Evolutionary conservation across 805 yeast genomes (phyloP), one percentile per base, ranked within the genome.

Genomic region (Candida tallmaniae): DNA sequence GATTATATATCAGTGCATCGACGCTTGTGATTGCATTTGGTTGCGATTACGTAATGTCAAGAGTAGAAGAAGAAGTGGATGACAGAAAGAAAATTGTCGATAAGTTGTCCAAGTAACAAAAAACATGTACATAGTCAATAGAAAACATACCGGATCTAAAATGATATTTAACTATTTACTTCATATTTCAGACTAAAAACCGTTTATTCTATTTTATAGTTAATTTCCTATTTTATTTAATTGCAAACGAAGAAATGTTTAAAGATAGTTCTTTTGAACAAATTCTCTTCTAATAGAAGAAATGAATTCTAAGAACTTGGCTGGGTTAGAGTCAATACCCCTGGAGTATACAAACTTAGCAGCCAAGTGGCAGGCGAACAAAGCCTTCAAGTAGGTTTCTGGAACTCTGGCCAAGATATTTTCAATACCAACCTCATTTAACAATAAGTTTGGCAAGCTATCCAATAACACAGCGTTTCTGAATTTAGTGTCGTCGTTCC

Each of bases 331-430:
- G 42, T 77, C 85, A 39, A 78, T 68, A 36, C 96, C 96, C 52
- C 80, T 72, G 18, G 83, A 70, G 61, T 88, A 88, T 35, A 88
- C 94, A 59, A 83, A 88, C 30, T 82, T 72, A 30, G 95, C 83
- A 8, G 95, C 88, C 49, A 88, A 69, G 52, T 78, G 81, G 23
- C 93, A 82, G 29, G 95, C 94, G 53, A 90, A 84, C 47, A 90
- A 76, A 3, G 96, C 95, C 53, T 78, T 80, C 56, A 90, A 69
- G 58, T 90, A 93, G 34, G 94, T 74, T 38, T 74, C 84, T 13
- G 98, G 98, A 24, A 90, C 93, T 51, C 93, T 77, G 29, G 64
- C 51, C 48, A 90, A 66, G 26, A 90, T 78, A 37, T 65, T 62
- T 7, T 79, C 82, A 37, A 86, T 74, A 6, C 87, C 85, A 38